phyloP scores from a whole-genome alignment of 139 green algal species.

The Closterium sp. region DNA sequence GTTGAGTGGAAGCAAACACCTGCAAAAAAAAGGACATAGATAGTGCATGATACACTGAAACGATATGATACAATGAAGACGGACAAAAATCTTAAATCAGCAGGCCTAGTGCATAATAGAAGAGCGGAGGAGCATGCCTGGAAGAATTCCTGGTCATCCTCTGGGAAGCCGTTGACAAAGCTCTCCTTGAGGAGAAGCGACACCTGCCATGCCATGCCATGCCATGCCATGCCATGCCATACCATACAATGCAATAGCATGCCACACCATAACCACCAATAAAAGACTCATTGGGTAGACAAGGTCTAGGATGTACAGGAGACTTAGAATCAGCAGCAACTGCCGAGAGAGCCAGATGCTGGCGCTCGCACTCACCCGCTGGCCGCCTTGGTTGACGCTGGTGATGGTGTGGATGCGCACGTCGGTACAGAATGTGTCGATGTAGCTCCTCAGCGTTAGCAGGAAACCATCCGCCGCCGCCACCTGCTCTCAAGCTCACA shows the following conservation, averaged over 20 bases:
- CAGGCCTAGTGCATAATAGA: background rate
- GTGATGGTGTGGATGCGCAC: conserved; percentile 80
- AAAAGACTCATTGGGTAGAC: too few relatives aligned
- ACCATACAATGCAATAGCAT: too few relatives aligned
- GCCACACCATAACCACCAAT: too few relatives aligned
- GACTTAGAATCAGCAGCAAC: too few relatives aligned
- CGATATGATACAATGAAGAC: background rate
- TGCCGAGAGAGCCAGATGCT: too few relatives aligned
- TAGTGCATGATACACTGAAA: background rate
- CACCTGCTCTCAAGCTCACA: conserved; percentile 15
- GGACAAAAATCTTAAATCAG: background rate
- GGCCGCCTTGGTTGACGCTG: conserved; percentile 62
- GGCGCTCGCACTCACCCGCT: conserved; percentile 8
- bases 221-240: background rate
- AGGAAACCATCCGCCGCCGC: conserved; percentile 51
- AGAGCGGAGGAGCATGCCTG: background rate
- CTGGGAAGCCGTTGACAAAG: conserved; percentile 68
- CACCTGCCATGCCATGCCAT: conserved; percentile 29
- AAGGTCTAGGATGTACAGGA: too few relatives aligned
- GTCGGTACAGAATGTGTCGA: conserved; percentile 65
- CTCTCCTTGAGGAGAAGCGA: conserved; percentile 72
- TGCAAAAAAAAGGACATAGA: conserved; percentile 45
- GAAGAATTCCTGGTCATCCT: conserved; percentile 71
- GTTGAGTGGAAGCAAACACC: conserved; percentile 79
- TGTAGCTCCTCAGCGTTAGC: conserved; percentile 45